Evolutionary conservation across 2,329 filamentous ascomycete species (phyloP).

Genomic region (Alternaria sp.): DNA sequence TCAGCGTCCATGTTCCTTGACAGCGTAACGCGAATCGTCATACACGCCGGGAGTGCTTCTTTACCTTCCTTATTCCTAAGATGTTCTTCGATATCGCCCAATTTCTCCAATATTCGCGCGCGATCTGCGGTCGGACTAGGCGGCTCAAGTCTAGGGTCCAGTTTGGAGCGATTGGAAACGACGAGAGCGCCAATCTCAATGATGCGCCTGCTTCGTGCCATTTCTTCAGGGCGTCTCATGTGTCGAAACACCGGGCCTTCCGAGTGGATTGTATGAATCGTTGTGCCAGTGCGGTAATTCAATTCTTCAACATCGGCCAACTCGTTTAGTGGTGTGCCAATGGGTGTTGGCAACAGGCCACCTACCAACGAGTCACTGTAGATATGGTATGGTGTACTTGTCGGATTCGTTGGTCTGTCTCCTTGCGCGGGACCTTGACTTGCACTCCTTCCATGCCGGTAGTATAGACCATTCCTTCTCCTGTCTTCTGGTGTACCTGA

Average conservation of each 20-base stretch:
- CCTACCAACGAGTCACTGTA: conserved; percentile 4
- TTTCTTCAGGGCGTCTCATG: conserved; percentile 32
- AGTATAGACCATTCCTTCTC: conserved; percentile 4
- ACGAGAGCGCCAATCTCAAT: conserved; percentile 45
- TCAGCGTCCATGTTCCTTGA: not conserved
- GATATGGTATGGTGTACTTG: conserved; percentile 16
- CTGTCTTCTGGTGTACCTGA: conserved; percentile 13
- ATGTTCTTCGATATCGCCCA: conserved; percentile 31
- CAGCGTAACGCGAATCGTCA: conserved; percentile 25
- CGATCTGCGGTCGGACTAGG: not conserved
- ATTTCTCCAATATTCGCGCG: conserved; percentile 17
- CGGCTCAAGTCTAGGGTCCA: conserved; percentile 11
- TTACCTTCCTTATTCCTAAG: conserved; percentile 14
- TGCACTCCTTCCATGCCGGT: conserved; percentile 10
- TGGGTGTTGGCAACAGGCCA: conserved; percentile 18
- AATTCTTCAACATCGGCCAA: conserved; percentile 2
- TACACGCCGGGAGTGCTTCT: conserved; percentile 30
- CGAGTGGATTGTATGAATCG: not conserved
- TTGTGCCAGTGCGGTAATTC: not conserved
- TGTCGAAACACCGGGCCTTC: conserved; percentile 8
- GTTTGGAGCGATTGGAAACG: conserved; percentile 19
- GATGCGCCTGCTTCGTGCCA: conserved; percentile 29
- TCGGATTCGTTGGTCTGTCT: conserved; percentile 8
- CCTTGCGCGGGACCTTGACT: conserved; percentile 14
- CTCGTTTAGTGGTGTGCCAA: conserved; percentile 25